These are phyloP conservation scores for Syzygium aromaticum DNA, from an alignment of 345 rosid genomes.

Conservation along the genomic window DNA sequence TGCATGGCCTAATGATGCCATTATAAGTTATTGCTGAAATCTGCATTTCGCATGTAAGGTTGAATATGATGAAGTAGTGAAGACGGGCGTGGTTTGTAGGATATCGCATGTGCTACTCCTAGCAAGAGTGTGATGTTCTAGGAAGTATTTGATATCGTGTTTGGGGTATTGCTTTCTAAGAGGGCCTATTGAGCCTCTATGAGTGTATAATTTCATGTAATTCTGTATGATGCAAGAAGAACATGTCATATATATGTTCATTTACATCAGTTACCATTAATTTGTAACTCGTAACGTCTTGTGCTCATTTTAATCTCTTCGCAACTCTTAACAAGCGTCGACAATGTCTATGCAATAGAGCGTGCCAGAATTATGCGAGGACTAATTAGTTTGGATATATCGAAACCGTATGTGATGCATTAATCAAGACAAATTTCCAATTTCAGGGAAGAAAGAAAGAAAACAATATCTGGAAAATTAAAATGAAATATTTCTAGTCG, in stretches of 20 bases:
- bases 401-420: not conserved
- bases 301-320: not conserved
- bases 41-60: not conserved
- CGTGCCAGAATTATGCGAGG: not conserved
- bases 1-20: not conserved
- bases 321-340: not conserved
- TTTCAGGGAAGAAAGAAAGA: too few relatives aligned
- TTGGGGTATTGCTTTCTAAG: not conserved
- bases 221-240: not conserved
- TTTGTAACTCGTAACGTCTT: not conserved
- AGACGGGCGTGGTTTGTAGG: not conserved
- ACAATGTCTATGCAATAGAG: not conserved
- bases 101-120: not conserved
- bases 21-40: not conserved
- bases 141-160: not conserved
- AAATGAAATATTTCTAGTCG: not conserved
- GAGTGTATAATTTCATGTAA: not conserved
- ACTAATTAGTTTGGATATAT: not conserved
- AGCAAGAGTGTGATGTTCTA: not conserved
- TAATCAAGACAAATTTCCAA: not conserved
- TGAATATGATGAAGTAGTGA: not conserved
- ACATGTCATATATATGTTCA: not conserved
- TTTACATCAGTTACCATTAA: not conserved
- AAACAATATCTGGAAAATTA: too few relatives aligned
- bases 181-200: not conserved